These are phyloP conservation scores for Cercospora canescens DNA, from an alignment of 2,329 filamentous ascomycete genomes.

Conservation along the genomic window DNA sequence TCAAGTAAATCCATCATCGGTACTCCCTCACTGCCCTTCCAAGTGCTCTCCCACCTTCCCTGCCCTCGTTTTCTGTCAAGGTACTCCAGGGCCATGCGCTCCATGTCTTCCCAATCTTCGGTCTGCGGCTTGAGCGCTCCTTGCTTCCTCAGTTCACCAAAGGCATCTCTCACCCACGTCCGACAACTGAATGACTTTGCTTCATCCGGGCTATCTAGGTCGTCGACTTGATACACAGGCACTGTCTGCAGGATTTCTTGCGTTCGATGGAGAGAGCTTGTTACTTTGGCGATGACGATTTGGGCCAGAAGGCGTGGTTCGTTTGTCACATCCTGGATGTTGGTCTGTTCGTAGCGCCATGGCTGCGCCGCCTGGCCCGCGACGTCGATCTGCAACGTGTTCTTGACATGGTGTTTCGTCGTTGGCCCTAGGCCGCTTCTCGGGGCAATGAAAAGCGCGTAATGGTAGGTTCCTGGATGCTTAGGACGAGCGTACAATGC, in stretches of 20 bases:
- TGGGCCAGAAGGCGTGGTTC: constrained; percentile 15
- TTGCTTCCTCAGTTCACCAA: constrained; percentile 2
- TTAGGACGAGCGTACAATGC: constrained; percentile 29
- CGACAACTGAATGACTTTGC: constrained; percentile 13
- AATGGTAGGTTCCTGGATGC: constrained; percentile 26
- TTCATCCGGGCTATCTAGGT: too few species aligned
- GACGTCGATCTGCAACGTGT: constrained; percentile 14
- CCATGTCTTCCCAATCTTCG: constrained; percentile 11
- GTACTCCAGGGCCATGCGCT: constrained; percentile 13
- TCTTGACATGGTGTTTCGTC: constrained; percentile 23
- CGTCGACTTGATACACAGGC: constrained; percentile 13
- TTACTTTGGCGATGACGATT: constrained; percentile 19
- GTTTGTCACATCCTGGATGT: neutral
- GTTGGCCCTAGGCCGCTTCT: constrained; percentile 16
- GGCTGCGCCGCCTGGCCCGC: constrained; percentile 10
- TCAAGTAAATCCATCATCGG: constrained; percentile 18
- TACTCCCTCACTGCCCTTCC: constrained; percentile 1
- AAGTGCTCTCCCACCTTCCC: constrained; percentile 12
- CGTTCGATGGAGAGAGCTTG: neutral
- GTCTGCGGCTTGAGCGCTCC: neutral
- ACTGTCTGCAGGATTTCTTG: constrained; percentile 9
- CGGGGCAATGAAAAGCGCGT: constrained; percentile 27
- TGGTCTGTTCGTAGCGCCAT: constrained; percentile 19
- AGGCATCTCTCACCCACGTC: constrained; percentile 16
- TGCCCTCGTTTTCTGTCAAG: constrained; percentile 15